phyloP scores from a whole-genome alignment of 495 filamentous ascomycete species.

The Talaromyces adpressus region DNA sequence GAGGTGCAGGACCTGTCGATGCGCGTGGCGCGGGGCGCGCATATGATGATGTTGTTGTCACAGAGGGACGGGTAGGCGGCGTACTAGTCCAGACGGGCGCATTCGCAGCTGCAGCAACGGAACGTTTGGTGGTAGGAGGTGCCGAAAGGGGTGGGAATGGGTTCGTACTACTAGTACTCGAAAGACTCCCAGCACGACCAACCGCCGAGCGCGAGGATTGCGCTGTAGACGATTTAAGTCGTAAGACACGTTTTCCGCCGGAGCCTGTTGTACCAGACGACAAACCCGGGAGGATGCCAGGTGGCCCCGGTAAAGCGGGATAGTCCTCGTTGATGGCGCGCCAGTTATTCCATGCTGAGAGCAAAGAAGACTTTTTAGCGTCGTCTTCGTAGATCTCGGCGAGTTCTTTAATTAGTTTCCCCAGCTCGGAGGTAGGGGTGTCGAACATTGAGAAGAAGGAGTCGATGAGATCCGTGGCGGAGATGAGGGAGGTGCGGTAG shows the following conservation, averaged over 20 bases:
- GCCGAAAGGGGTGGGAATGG: constrained; percentile 44
- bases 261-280: constrained; percentile 28
- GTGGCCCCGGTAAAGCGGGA: constrained; percentile 71
- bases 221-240: constrained; percentile 71
- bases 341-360: constrained; percentile 89
- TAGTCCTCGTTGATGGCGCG: constrained; percentile 95
- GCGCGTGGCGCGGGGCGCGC: constrained; percentile 15
- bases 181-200: constrained; percentile 34
- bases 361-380: constrained; percentile 59
- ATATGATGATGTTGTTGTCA: constrained; percentile 17
- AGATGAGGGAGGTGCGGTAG: constrained; percentile 58
- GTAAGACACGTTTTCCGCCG: constrained; percentile 54
- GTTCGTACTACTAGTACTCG: constrained; percentile 21
- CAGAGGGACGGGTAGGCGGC: constrained; percentile 17
- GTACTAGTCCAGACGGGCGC: constrained; percentile 21
- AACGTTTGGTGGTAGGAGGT: constrained; percentile 20
- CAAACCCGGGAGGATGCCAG: constrained; percentile 50
- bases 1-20: constrained; percentile 13
- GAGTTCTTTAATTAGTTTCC: constrained; percentile 85
- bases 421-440: constrained; percentile 66
- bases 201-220: constrained; percentile 60
- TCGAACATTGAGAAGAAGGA: constrained; percentile 79
- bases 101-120: constrained; percentile 22
- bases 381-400: constrained; percentile 88
- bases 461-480: constrained; percentile 71